Base-by-base conservation (phyloP, 2,329 filamentous ascomycete genomes). In the Neonectria magnoliae region DNA sequence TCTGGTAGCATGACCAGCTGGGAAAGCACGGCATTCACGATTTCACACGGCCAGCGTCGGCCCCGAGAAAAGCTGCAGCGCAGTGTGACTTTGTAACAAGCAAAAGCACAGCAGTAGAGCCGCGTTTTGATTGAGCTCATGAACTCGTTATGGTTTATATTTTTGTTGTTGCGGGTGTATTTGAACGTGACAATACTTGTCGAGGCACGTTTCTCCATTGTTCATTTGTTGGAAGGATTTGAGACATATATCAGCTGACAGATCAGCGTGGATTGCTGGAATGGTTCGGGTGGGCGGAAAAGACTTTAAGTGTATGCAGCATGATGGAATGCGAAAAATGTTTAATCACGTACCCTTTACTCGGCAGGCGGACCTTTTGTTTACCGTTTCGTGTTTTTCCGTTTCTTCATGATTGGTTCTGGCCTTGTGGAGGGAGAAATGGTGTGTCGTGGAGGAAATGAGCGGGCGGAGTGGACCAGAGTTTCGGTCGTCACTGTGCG, bases 301-400 rank as follows among this genome's bases (percentile, higher is more conserved):
- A 51, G 27, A 60, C 42, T 41, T 25, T 60, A 27, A 62, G 59
- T 68, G 57, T 70, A 71, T 62, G 69, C 55, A 65, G 57, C 61
- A 72, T 70, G 68, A 71, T 64, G 67, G 63, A 64, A 69, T 68
- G 62, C 59, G 60, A 62, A 64, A 64, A 64, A 64, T 61, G 57
- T 65, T 64, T 73, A 71, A 72, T 72, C 38, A 64, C 59, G 29
- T 51, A 50, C 33, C 38, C 36, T 42, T 53, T 27, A 11, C 20
- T 31, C 14, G 29, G 41, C 51, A 56, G 25, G 41, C 16, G 16
- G n/a, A 8, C 29, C 57, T 25, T 31, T n/a, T 41, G 22, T 22
- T 47, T 25, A 41, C 25, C 14, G 42, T 10, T 54, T 47, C 50
- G 20, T 5, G 9, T 41, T 31, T 29, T 25, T 25, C 41, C 22